Evolutionary conservation across 306 rosid genomes (phyloP).

Genomic region (Cicer bijugum): DNA sequence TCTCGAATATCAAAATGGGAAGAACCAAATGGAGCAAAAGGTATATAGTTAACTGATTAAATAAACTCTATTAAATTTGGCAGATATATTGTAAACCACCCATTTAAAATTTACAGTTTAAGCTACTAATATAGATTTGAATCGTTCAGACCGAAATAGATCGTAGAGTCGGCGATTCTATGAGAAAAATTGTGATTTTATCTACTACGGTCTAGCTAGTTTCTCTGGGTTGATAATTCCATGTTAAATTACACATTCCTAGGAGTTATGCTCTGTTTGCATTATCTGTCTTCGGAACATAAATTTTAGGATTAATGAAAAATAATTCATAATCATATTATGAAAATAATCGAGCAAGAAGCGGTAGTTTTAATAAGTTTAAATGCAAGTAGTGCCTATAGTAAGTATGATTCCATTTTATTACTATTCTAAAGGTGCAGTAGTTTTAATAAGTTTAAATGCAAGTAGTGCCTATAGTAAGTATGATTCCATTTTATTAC

Average conservation of each 20-base stretch:
- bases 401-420: slow-evolving; percentile 8
- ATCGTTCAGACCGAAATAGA: too few relatives aligned
- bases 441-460: slow-evolving; percentile 25
- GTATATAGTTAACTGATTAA: slow-evolving; percentile 54
- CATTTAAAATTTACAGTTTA: slow-evolving; percentile 2
- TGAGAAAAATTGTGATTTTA: too few relatives aligned
- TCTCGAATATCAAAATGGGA: slow-evolving; percentile 78
- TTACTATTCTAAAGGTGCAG: slow-evolving; percentile 21
- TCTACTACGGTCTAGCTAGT: not conserved
- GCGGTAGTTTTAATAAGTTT: slow-evolving; percentile 16
- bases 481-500: slow-evolving; percentile 18
- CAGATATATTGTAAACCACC: slow-evolving; percentile 17
- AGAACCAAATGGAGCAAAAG: slow-evolving; percentile 92
- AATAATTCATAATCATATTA: slow-evolving; percentile 8
- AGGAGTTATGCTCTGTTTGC: slow-evolving; percentile 28
- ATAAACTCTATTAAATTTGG: slow-evolving; percentile 26
- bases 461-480: slow-evolving; percentile 3
- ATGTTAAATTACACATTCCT: slow-evolving; percentile 12
- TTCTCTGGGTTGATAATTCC: slow-evolving; percentile 17
- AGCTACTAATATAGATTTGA: not conserved
- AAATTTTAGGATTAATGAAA: slow-evolving; percentile 31
- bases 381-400: slow-evolving; percentile 16
- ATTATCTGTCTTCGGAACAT: slow-evolving; percentile 2
- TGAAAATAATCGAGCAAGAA: slow-evolving; percentile 14
- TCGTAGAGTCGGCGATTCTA: too few relatives aligned